Evolutionary conservation across 2,329 filamentous ascomycete genomes (phyloP).

Genomic region (Xylaria sp.): DNA sequence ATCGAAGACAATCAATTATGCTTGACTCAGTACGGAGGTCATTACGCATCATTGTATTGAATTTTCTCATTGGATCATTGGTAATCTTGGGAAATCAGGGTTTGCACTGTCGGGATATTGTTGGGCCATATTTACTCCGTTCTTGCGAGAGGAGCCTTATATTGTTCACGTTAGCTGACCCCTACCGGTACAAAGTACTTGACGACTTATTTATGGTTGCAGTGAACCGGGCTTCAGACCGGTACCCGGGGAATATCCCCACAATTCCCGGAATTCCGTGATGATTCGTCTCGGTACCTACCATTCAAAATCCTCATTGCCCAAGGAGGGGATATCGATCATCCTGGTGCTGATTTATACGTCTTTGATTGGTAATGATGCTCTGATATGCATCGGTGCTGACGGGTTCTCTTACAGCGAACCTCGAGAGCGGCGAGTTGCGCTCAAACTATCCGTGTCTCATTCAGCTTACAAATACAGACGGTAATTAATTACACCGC

Average conservation of each 20-base stretch:
- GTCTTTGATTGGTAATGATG: constrained; percentile 18
- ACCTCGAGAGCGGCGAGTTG: constrained; percentile 23
- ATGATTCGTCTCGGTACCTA: neutral
- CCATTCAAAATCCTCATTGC: neutral
- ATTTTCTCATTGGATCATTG: neutral
- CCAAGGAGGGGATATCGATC: neutral
- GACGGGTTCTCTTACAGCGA: neutral
- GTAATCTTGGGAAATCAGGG: no score
- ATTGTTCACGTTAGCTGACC: neutral
- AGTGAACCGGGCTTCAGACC: no score
- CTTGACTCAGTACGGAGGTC: neutral
- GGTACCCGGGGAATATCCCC: neutral
- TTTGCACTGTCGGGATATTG: no score
- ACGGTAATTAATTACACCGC: constrained; percentile 13
- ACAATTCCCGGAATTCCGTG: constrained; percentile 2
- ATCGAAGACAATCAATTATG: no score
- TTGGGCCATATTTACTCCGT: neutral
- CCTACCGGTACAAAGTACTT: neutral
- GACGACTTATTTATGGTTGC: no score
- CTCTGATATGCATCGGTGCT: neutral
- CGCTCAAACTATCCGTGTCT: constrained; percentile 14
- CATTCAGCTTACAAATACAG: constrained; percentile 32
- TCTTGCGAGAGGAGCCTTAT: neutral
- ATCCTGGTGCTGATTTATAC: neutral
- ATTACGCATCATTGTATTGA: neutral